Conservation (phyloP, 2,329 filamentous ascomycete genomes). For the Penicillium sp. region DNA sequence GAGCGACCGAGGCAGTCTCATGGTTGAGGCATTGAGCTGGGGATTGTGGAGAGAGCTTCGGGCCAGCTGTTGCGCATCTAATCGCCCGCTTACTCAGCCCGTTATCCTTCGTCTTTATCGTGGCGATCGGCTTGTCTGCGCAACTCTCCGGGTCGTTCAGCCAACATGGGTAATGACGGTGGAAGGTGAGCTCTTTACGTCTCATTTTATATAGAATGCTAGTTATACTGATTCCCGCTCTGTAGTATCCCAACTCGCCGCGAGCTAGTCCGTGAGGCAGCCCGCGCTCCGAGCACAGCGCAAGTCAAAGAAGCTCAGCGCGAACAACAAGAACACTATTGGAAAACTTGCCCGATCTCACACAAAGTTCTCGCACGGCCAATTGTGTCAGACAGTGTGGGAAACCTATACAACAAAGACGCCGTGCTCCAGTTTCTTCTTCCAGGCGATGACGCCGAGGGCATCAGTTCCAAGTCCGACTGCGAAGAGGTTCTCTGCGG, state of each 20-base stretch:
- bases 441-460: constrained; percentile 50
- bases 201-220: no score
- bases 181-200: constrained; percentile 55
- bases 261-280: constrained; percentile 91
- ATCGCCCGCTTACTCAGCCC: constrained; percentile 33
- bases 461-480: constrained; percentile 50
- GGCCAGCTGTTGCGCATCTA: constrained; percentile 35
- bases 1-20: constrained; percentile 35
- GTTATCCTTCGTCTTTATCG: constrained; percentile 20
- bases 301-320: constrained; percentile 83
- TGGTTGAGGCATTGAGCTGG: constrained; percentile 36
- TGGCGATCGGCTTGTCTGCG: constrained; percentile 4
- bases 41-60: constrained; percentile 33
- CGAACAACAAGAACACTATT: constrained; percentile 79
- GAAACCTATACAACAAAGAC: constrained; percentile 92
- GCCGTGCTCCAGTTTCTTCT: constrained; percentile 68
- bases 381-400: constrained; percentile 76
- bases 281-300: constrained; percentile 70
- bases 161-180: constrained; percentile 89
- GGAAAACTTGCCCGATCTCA: constrained; percentile 83
- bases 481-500: constrained; percentile 57
- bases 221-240: background rate
- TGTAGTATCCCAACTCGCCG: constrained; percentile 80
- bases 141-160: constrained; percentile 5
- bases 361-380: constrained; percentile 66